Evolutionary conservation across 2,329 filamentous ascomycete genomes (phyloP).

Genomic region (Fusarium abutilonis): DNA sequence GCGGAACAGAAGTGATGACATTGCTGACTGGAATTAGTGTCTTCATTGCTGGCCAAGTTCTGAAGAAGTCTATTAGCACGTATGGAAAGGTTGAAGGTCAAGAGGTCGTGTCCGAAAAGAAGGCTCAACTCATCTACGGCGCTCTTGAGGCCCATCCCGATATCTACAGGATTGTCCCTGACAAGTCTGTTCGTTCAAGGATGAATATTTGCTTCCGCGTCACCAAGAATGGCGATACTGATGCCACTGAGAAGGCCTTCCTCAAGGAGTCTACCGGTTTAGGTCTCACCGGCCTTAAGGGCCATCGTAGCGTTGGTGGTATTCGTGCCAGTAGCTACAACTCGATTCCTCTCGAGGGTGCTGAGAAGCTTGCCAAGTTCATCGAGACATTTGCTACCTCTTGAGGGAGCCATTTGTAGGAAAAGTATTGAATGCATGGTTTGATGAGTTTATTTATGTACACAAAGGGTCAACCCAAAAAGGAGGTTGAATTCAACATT

Average conservation of each 20-base stretch:
- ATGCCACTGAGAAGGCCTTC: slow-evolving; percentile 81
- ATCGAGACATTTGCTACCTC: slow-evolving; percentile 62
- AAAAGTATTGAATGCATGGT: background rate
- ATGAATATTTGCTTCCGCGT: slow-evolving; percentile 98
- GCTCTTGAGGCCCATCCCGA: slow-evolving; percentile 78
- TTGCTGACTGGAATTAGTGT: slow-evolving; percentile 63
- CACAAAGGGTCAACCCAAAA: slow-evolving; percentile 17
- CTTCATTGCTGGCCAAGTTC: slow-evolving; percentile 88
- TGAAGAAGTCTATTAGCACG: slow-evolving; percentile 75
- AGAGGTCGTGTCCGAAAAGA: slow-evolving; percentile 75
- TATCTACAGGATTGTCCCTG: slow-evolving; percentile 80
- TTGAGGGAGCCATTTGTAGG: background rate
- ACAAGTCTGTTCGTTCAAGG: slow-evolving; percentile 78
- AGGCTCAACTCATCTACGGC: slow-evolving; percentile 79
- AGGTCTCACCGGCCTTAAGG: slow-evolving; percentile 83
- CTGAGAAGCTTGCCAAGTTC: slow-evolving; percentile 73
- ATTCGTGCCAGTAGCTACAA: slow-evolving; percentile 93
- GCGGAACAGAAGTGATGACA: background rate
- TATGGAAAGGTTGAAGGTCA: slow-evolving; percentile 81
- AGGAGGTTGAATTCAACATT: slow-evolving; percentile 40
- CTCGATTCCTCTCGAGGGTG: slow-evolving; percentile 74
- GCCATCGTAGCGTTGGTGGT: slow-evolving; percentile 76
- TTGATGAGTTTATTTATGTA: slow-evolving; percentile 3
- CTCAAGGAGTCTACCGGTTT: slow-evolving; percentile 74
- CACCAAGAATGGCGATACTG: slow-evolving; percentile 65